Base-by-base conservation (phyloP, 192 early-diverging fungal genomes). In the Coemansia sp. region DNA sequence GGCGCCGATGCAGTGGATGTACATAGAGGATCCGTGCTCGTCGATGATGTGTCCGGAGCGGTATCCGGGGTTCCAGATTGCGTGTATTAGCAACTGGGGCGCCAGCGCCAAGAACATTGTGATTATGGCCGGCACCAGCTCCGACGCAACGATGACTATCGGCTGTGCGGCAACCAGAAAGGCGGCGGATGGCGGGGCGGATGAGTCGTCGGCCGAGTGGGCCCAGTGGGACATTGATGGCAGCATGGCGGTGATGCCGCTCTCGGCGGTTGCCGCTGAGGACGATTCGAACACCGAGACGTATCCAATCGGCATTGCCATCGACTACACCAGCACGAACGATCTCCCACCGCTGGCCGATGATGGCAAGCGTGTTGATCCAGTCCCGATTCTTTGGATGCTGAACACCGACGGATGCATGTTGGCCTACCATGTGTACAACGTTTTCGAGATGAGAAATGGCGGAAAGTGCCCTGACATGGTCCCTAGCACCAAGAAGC, bases 351-450 rank as follows among this genome's bases (percentile, higher is more conserved):
- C 89, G 0, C 49, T 84, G 5, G 80, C 84, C 13, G 81, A 87
- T 16, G 86, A 85, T 57, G 87, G 86, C 9, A 79, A 67, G 5
- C 56, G 65, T 7, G 75, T 89, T 0, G 62, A 71, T 2, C 86
- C 94, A 10, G 86, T 85, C 10, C 94, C 94, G 1, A 85, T 93
- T 13, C 38, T 94, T 20, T 91, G 87, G 69, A 85, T 88, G 10
- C 84, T 90, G n/a, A 92, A 86, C 63, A 87, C 87, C 19, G 85
- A 86, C 44, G 91, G 85, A 0, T 69, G 81, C 12, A 68, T 94
- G 20, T 51, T 88, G 12, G 91, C 87, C 3, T 96, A 89, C 71
- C 84, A 88, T 59, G 72, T 89, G 20, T 73, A 90, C 63, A 89
- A 92, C 65, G 66, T 70, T 5, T 73, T 77, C 38, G 80, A 88